Percentiles rank a stretch among this genome's conserved stretches.
These are phyloP conservation scores for Lepiota venenata DNA, from an alignment of 768 basidiomycete genomes.

Conservation along the genomic window DNA sequence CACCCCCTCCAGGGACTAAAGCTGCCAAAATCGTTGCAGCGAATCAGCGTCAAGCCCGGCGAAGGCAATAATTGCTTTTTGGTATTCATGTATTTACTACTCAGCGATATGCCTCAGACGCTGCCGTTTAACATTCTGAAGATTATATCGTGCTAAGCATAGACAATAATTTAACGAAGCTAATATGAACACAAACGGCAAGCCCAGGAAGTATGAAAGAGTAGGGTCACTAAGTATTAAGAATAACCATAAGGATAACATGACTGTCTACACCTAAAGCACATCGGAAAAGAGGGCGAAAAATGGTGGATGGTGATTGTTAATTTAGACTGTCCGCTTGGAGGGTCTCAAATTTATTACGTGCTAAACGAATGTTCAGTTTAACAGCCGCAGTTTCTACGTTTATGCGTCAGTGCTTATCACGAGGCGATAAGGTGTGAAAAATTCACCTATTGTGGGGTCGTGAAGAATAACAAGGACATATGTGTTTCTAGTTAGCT, in stretches of 20 bases:
- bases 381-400: slow-evolving; percentile 85
- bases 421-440: neutral
- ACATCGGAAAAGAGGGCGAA: neutral
- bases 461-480: slow-evolving; percentile 88
- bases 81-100: neutral
- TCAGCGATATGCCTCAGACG: neutral
- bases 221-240: slow-evolving; percentile 8
- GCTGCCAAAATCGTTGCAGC: slow-evolving; percentile 22
- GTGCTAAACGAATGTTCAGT: slow-evolving; percentile 84
- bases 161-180: slow-evolving; percentile 12
- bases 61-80: neutral
- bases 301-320: neutral
- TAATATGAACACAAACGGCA: slow-evolving; percentile 5
- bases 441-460: slow-evolving; percentile 71
- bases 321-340: slow-evolving; percentile 61
- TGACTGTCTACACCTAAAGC: neutral
- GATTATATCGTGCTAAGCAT: neutral
- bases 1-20: slow-evolving; percentile 32
- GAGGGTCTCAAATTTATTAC: slow-evolving; percentile 86
- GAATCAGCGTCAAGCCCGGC: neutral
- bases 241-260: slow-evolving; percentile 10
- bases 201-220: neutral
- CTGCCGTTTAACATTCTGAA: neutral
- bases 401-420: slow-evolving; percentile 3
- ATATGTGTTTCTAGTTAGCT: slow-evolving; percentile 92